Evolutionary conservation across 129 eudicot genomes (phyloP).

Genomic region (Tagetes erecta): DNA sequence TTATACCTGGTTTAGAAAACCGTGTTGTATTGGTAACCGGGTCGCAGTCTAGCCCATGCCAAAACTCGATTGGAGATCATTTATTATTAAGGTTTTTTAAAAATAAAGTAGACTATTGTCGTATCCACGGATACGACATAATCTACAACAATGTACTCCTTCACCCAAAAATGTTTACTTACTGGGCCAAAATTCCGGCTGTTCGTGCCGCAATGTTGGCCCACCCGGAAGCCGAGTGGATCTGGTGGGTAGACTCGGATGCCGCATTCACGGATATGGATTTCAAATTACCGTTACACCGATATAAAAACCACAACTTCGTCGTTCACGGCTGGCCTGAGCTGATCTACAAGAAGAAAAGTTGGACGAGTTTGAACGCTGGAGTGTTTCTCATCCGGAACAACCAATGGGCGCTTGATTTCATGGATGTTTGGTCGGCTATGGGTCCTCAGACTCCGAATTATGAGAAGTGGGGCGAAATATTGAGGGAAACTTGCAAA

Average conservation of each 20-base stretch:
- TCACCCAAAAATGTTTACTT: slow-evolving; percentile 60
- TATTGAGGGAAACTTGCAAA: slow-evolving; percentile 37
- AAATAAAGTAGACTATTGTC: slow-evolving; percentile 80
- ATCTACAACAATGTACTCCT: slow-evolving; percentile 70
- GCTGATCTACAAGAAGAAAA: slow-evolving; percentile 47
- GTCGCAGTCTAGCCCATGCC: slow-evolving; percentile 70
- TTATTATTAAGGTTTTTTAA: slow-evolving; percentile 61
- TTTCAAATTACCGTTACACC: slow-evolving; percentile 56
- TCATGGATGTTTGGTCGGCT: slow-evolving; percentile 67
- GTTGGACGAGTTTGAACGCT: slow-evolving; percentile 85
- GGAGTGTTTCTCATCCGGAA: slow-evolving; percentile 76
- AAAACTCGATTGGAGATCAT: slow-evolving; percentile 74
- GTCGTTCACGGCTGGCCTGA: slow-evolving; percentile 74
- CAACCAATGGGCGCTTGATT: slow-evolving; percentile 79
- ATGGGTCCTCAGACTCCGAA: slow-evolving; percentile 72
- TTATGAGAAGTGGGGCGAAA: slow-evolving; percentile 72
- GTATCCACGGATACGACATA: slow-evolving; percentile 78
- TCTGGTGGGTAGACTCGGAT: slow-evolving; percentile 96
- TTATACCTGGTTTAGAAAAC: slow-evolving; percentile 36
- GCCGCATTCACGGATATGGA: slow-evolving; percentile 82
- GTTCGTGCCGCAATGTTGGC: slow-evolving; percentile 78
- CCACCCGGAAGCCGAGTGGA: slow-evolving; percentile 92
- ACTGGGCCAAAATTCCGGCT: slow-evolving; percentile 74
- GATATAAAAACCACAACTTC: slow-evolving; percentile 58
- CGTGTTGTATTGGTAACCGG: slow-evolving; percentile 66